These are phyloP conservation scores for Myriosclerotinia duriaeana DNA, from an alignment of 2,329 filamentous ascomycete genomes.

Conservation along the genomic window DNA sequence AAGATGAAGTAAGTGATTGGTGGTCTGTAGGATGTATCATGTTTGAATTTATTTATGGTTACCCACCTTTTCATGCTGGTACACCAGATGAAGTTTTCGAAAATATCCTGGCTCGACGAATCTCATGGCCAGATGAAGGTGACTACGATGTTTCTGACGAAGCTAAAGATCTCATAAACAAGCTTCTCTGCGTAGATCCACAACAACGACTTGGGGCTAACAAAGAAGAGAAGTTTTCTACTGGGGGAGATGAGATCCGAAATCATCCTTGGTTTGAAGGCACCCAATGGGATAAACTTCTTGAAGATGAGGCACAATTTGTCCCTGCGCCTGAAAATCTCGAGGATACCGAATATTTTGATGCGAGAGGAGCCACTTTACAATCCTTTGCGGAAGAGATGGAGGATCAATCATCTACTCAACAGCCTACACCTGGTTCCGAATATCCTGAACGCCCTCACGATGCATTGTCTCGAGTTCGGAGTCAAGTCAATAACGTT, in stretches of 20 bases:
- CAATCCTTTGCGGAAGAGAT: slow-evolving; percentile 93
- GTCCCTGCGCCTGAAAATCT: slow-evolving; percentile 89
- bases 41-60: slow-evolving; percentile 92
- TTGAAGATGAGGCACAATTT: slow-evolving; percentile 96
- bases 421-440: slow-evolving; percentile 64
- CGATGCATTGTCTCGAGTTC: slow-evolving; percentile 86
- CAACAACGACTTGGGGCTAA: slow-evolving; percentile 82
- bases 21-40: slow-evolving; percentile 99
- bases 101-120: slow-evolving; percentile 86
- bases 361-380: slow-evolving; percentile 84
- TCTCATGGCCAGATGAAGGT: slow-evolving; percentile 86
- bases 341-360: slow-evolving; percentile 98
- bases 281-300: slow-evolving; percentile 82
- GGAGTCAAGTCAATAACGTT: slow-evolving; percentile 80
- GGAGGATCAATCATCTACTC: slow-evolving; percentile 80
- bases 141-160: slow-evolving; percentile 80
- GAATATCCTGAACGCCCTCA: slow-evolving; percentile 90
- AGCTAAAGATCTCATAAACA: slow-evolving; percentile 93
- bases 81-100: slow-evolving; percentile 95
- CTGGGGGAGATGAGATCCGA: slow-evolving; percentile 88
- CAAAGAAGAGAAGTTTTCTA: slow-evolving; percentile 74
- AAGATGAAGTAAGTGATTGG: slow-evolving; percentile 99
- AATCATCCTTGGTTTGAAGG: slow-evolving; percentile 85
- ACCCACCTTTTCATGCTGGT: slow-evolving; percentile 87
- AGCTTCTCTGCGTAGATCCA: slow-evolving; percentile 81